Conservation (phyloP, 2,329 filamentous ascomycete species). For the Colletotrichum lindemuthianum region DNA sequence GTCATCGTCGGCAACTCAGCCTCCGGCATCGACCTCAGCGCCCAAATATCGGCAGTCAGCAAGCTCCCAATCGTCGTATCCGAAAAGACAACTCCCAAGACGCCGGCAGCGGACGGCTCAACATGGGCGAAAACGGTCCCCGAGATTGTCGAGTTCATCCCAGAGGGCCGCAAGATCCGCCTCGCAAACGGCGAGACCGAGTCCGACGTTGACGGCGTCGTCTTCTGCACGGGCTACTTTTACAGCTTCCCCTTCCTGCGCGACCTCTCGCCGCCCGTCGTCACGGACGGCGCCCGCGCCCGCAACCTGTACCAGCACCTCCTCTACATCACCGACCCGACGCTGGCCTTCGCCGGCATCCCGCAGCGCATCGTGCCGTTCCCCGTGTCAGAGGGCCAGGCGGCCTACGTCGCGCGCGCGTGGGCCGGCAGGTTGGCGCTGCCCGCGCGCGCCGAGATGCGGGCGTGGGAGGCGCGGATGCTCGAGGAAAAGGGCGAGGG, state of each 20-base stretch:
- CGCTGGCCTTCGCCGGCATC: constrained; percentile 72
- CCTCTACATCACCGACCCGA: constrained; percentile 72
- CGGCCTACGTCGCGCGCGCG: constrained; percentile 72
- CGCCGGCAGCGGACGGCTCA: constrained; percentile 40
- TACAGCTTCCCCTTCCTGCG: constrained; percentile 82
- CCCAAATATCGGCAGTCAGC: constrained; percentile 68
- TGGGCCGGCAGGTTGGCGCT: constrained; percentile 70
- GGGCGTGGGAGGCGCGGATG: constrained; percentile 65
- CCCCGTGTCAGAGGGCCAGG: constrained; percentile 74
- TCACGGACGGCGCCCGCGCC: constrained; percentile 69
- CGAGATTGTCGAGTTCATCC: constrained; percentile 58
- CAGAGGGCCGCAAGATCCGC: constrained; percentile 57
- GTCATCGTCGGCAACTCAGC: constrained; percentile 75
- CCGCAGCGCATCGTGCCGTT: constrained; percentile 79
- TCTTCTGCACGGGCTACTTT: constrained; percentile 93
- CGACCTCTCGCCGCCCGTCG: constrained; percentile 56
- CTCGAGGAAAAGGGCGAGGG: constrained; percentile 60
- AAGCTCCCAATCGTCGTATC: constrained; percentile 65
- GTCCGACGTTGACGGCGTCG: constrained; percentile 74
- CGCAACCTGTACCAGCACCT: constrained; percentile 74
- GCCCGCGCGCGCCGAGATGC: constrained; percentile 66
- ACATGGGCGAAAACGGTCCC: constrained; percentile 48
- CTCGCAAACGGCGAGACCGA: constrained; percentile 75
- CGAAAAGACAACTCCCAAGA: constrained; percentile 52
- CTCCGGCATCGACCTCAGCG: constrained; percentile 74